Conservation (phyloP, 1,284 basidiomycete species). For the Ceratobasidium papillatum region DNA sequence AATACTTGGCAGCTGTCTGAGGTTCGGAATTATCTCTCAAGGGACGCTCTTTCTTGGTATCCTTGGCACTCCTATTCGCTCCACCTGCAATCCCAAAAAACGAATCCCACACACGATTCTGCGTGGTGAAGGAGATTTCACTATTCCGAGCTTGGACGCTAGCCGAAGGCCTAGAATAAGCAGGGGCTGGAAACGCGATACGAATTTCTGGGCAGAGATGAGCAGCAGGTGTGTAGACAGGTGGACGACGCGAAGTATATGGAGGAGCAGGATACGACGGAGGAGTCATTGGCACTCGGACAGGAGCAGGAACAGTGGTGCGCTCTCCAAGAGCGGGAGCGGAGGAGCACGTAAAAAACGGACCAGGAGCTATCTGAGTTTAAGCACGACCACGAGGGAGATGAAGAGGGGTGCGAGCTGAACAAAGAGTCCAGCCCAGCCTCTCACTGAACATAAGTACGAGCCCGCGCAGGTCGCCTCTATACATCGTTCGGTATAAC, state of each 20-base stretch:
- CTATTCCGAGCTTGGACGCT: background rate
- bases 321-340: background rate
- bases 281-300: background rate
- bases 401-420: background rate
- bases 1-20: slow-evolving; percentile 27
- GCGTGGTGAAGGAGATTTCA: background rate
- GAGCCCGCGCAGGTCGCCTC: background rate
- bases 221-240: background rate
- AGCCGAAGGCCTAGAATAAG: background rate
- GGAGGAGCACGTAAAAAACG: background rate
- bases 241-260: background rate
- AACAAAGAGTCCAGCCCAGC: background rate
- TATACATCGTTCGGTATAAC: background rate
- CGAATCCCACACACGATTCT: background rate
- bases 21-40: slow-evolving; percentile 19
- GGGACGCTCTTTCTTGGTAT: background rate
- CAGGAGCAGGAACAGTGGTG: background rate
- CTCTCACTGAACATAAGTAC: background rate
- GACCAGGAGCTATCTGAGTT: background rate
- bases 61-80: background rate
- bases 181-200: background rate
- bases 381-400: background rate
- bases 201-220: background rate
- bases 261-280: background rate
- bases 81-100: background rate